These are phyloP conservation scores for Aureobasidium sp. DNA, from an alignment of 2,329 filamentous ascomycete genomes.

Conservation along the genomic window DNA sequence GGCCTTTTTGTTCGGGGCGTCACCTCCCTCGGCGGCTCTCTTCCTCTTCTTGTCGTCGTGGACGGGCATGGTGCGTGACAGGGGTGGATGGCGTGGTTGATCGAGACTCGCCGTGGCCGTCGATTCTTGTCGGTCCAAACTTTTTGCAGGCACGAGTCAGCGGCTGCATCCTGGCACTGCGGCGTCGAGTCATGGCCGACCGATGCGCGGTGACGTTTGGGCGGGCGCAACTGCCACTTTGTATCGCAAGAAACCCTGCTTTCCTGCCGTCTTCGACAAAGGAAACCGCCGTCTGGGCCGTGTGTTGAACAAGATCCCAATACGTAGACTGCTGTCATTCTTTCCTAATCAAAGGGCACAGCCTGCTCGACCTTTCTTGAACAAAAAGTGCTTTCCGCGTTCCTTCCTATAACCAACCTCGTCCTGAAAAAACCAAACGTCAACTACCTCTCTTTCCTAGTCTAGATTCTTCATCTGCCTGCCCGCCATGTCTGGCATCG, in stretches of 20 bases:
- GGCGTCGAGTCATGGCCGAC: too few species aligned
- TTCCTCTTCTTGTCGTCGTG: slow-evolving; percentile 46
- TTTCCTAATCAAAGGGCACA: background rate
- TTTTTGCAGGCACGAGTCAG: slow-evolving; percentile 8
- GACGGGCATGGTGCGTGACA: slow-evolving; percentile 24
- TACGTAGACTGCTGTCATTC: background rate
- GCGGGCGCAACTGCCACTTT: background rate
- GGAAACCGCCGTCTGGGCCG: background rate
- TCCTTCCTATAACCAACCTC: background rate
- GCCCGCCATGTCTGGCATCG: slow-evolving; percentile 18
- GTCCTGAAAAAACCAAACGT: background rate
- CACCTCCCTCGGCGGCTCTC: slow-evolving; percentile 37
- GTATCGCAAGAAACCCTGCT: background rate
- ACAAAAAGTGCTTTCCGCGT: background rate
- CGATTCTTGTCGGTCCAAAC: background rate
- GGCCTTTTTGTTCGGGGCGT: slow-evolving; percentile 35
- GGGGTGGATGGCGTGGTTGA: background rate
- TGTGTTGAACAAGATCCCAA: background rate
- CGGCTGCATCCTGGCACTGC: background rate
- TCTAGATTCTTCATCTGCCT: background rate
- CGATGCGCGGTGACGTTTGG: slow-evolving; percentile 3
- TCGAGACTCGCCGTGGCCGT: background rate
- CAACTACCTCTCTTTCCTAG: slow-evolving; percentile 1
- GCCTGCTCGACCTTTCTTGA: too few species aligned
- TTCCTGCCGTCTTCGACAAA: background rate